phyloP scores from a whole-genome alignment of 2,329 filamentous ascomycete species.

The Phyllosticta paracitricarpa region DNA sequence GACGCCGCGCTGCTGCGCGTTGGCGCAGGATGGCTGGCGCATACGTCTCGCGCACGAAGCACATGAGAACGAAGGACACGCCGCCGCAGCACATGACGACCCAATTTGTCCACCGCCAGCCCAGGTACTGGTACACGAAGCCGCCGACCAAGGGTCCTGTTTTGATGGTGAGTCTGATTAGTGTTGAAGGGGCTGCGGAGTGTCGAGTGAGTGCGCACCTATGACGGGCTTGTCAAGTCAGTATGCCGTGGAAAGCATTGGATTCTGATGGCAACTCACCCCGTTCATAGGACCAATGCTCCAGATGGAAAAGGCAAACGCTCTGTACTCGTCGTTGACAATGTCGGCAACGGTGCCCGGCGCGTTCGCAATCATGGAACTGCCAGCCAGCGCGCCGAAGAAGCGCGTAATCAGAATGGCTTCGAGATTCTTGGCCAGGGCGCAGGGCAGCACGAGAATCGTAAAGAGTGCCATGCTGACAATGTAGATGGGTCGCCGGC shows the following conservation, averaged over 20 bases:
- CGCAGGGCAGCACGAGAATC: constrained; percentile 41
- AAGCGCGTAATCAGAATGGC: constrained; percentile 36
- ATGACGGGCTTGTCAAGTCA: constrained; percentile 2
- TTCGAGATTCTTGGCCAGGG: constrained; percentile 32
- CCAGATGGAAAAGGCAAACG: constrained; percentile 76
- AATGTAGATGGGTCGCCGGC: constrained; percentile 43
- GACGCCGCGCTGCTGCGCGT: constrained; percentile 54
- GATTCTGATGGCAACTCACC: constrained; percentile 55
- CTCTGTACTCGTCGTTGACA: constrained; percentile 67
- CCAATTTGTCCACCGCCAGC: constrained; percentile 70
- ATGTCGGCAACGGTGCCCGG: constrained; percentile 62
- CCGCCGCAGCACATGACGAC: constrained; percentile 64
- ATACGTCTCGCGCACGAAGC: constrained; percentile 61
- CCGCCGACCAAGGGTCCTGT: constrained; percentile 48
- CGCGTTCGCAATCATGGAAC: constrained; percentile 59
- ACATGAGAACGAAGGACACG: neutral
- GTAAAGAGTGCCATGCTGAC: constrained; percentile 43
- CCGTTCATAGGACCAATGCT: constrained; percentile 47
- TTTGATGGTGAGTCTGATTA: constrained; percentile 23
- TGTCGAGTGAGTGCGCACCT: neutral
- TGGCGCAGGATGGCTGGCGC: constrained; percentile 58
- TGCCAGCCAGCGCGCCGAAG: constrained; percentile 50
- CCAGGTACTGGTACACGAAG: constrained; percentile 38
- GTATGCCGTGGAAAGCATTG: constrained; percentile 47
- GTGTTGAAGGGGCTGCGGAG: too few relatives aligned